These are phyloP conservation scores for Citrus trifoliata DNA, from an alignment of 345 rosid species.

Conservation along the genomic window DNA sequence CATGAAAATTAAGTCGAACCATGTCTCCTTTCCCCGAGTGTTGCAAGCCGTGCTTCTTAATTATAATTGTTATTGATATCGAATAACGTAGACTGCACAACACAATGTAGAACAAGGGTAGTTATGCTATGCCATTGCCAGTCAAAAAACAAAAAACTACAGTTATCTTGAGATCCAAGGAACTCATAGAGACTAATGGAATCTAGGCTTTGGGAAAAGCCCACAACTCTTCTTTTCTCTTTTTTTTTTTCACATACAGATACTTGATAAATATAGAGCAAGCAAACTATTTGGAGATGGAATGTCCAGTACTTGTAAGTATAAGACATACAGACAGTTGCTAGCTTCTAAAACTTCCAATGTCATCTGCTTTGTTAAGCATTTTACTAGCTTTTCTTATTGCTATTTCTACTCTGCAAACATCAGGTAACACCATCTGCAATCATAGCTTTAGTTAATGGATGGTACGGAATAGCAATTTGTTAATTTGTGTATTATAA, in stretches of 20 bases:
- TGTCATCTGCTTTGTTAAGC: conserved; percentile 18
- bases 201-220: conserved; percentile 39
- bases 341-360: neutral
- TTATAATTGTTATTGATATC: too few relatives aligned
- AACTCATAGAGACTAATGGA: conserved; percentile 7
- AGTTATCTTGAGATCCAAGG: conserved; percentile 26
- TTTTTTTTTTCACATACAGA: neutral
- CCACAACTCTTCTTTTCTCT: neutral
- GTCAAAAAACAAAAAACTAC: neutral
- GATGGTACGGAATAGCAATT: neutral
- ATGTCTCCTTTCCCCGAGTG: neutral
- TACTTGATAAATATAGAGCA: neutral
- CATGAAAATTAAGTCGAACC: neutral
- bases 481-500: neutral
- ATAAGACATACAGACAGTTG: neutral
- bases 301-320: neutral
- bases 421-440: conserved; percentile 22
- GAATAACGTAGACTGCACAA: too few relatives aligned
- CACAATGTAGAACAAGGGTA: neutral
- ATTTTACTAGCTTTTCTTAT: conserved; percentile 20
- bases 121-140: neutral
- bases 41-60: neutral
- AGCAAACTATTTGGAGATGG: neutral
- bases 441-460: neutral
- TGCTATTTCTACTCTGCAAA: conserved; percentile 9